These are phyloP conservation scores for Apiospora pterosperma DNA, from an alignment of 2,329 filamentous ascomycete species.

Conservation along the genomic window DNA sequence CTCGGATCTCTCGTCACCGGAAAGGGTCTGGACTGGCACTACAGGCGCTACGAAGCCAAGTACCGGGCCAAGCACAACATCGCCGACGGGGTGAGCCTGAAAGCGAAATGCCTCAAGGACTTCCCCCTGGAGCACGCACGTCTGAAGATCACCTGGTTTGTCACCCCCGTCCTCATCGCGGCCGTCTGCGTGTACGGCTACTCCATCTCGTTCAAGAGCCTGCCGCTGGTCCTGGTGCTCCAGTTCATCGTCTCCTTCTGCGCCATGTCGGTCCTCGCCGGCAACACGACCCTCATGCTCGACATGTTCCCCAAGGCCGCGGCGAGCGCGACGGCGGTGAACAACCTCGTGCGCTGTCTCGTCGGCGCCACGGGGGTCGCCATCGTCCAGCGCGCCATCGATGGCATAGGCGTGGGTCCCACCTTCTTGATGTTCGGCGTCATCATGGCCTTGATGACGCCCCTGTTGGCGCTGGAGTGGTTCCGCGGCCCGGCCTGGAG, in stretches of 20 bases:
- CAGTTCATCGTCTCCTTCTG: slow-evolving; percentile 33
- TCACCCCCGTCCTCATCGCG: slow-evolving; percentile 32
- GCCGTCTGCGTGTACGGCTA: slow-evolving; percentile 32
- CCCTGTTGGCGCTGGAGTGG: not conserved
- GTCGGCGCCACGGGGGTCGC: slow-evolving; percentile 25
- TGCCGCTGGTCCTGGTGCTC: slow-evolving; percentile 20
- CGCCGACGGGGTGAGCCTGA: slow-evolving; percentile 18
- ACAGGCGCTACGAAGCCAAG: slow-evolving; percentile 20
- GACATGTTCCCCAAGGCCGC: slow-evolving; percentile 27
- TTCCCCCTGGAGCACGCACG: slow-evolving; percentile 41
- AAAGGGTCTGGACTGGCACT: slow-evolving; percentile 37
- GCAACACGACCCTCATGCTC: slow-evolving; percentile 29
- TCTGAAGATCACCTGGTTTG: slow-evolving; percentile 35
- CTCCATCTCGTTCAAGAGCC: slow-evolving; percentile 18
- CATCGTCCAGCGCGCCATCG: not conserved
- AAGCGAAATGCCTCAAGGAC: slow-evolving; percentile 24
- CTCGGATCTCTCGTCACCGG: slow-evolving; percentile 37
- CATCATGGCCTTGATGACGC: not conserved
- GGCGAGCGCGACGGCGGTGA: slow-evolving; percentile 29
- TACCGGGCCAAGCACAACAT: slow-evolving; percentile 24
- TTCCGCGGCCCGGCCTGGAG: not conserved
- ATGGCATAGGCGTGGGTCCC: not conserved
- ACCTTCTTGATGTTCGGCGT: not conserved
- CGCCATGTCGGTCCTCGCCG: slow-evolving; percentile 33
- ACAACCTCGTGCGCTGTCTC: slow-evolving; percentile 30